Percentiles rank a stretch among this genome's conserved stretches.
Conservation (phyloP, 306 rosid species). For the Castanopsis chinensis region DNA sequence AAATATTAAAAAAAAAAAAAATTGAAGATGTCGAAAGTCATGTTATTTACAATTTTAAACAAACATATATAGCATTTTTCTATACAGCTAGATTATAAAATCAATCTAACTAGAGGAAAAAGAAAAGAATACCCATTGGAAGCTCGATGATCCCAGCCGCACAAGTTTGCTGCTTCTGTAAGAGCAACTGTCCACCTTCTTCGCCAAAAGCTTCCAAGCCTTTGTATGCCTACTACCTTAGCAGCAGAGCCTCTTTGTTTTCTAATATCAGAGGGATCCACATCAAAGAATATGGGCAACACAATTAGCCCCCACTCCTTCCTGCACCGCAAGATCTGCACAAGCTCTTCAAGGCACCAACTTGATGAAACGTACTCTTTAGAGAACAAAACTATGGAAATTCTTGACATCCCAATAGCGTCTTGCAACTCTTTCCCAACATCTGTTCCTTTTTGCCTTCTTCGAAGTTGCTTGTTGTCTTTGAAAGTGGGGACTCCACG, state of each 20-base stretch:
- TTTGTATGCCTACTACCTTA: conserved; percentile 4
- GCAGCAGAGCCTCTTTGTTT: conserved; percentile 18
- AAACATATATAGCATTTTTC: too few relatives aligned
- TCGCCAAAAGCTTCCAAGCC: conserved; percentile 1
- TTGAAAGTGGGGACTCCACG: conserved; percentile 15
- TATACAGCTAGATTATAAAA: too few relatives aligned
- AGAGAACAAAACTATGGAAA: neutral
- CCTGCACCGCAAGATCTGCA: neutral
- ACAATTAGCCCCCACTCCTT: conserved; percentile 7
- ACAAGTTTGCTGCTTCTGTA: conserved; percentile 10
- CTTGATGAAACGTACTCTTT: neutral
- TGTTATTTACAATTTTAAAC: too few relatives aligned
- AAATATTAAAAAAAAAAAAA: too few relatives aligned
- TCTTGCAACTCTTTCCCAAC: neutral
- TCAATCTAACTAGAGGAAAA: too few relatives aligned
- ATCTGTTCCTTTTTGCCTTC: neutral
- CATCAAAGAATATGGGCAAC: conserved; percentile 13
- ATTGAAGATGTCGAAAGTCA: neutral
- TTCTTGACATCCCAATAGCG: conserved; percentile 1
- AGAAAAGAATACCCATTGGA: neutral
- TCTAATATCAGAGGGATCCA: conserved; percentile 22
- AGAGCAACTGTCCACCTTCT: conserved; percentile 21
- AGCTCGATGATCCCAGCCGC: conserved; percentile 15
- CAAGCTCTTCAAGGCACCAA: conserved; percentile 26
- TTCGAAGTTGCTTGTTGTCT: neutral